A percentile compares a stretch with the other conserved stretches of the same genome.
phyloP scores from a whole-genome alignment of 257 asterid genomes.

The Salvia hispanica region DNA sequence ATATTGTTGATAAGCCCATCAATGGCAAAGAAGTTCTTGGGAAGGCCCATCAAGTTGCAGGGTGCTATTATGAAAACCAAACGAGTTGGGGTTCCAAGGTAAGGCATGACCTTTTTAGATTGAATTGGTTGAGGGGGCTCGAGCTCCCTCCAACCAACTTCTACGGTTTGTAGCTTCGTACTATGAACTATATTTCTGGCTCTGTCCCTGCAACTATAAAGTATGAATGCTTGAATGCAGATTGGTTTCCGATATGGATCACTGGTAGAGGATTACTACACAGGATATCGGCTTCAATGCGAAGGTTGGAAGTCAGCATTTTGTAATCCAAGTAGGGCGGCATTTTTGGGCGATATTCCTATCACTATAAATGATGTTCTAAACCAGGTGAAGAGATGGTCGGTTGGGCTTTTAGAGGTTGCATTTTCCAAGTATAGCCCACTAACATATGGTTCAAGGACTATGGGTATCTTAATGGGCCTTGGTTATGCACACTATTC shows the following conservation, averaged over 20 bases:
- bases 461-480: conserved; percentile 55
- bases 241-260: conserved; percentile 76
- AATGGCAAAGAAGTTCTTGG: conserved; percentile 25
- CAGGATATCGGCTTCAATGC: conserved; percentile 68
- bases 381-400: conserved; percentile 62
- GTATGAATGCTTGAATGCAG: conserved; percentile 28
- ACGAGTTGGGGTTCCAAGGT: conserved; percentile 77
- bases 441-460: conserved; percentile 48
- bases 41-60: conserved; percentile 56
- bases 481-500: conserved; percentile 47
- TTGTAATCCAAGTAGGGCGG: conserved; percentile 64
- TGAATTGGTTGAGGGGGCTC: no score
- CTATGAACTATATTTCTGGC: no score
- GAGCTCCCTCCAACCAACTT: no score
- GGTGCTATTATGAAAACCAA: conserved; percentile 57
- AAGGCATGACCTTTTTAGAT: background rate
- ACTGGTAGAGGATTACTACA: conserved; percentile 67
- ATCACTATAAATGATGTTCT: conserved; percentile 54
- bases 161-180: no score
- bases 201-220: no score
- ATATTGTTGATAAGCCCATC: conserved; percentile 43
- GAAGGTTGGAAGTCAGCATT: conserved; percentile 75
- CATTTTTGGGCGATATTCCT: conserved; percentile 71
- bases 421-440: conserved; percentile 60
- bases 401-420: conserved; percentile 65